Evolutionary conservation across 768 basidiomycete species (phyloP).

Genomic region (Kwoniella sp.): DNA sequence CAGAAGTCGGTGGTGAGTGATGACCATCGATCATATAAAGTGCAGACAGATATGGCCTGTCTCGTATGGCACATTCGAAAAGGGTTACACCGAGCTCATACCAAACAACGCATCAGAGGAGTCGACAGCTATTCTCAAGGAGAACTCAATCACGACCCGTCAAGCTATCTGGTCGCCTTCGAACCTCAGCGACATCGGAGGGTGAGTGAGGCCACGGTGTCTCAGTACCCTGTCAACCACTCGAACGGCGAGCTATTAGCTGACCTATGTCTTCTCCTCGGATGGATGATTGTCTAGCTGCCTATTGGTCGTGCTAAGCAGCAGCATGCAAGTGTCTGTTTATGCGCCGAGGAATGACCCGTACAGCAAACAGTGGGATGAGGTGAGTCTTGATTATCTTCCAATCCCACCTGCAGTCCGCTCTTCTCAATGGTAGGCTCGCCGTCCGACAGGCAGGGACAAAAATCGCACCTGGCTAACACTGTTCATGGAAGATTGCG

Average conservation of each 20-base stretch:
- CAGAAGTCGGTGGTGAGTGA: constrained; percentile 33
- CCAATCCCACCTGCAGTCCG: no score
- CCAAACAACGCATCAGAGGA: constrained; percentile 32
- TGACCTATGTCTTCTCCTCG: not conserved
- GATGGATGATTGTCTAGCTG: constrained; percentile 23
- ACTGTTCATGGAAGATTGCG: constrained; percentile 17
- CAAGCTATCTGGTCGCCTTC: constrained; percentile 45
- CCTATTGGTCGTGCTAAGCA: constrained; percentile 35
- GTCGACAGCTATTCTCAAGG: constrained; percentile 13
- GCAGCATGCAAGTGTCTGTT: constrained; percentile 36
- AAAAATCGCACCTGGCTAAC: no score
- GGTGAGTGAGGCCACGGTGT: constrained; percentile 40
- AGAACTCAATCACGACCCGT: constrained; percentile 23
- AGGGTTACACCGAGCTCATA: no score
- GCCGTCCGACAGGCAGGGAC: no score
- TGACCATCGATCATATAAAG: not conserved
- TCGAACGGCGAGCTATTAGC: no score
- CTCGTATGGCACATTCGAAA: no score
- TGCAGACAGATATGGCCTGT: no score
- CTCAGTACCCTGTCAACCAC: no score
- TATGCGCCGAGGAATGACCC: constrained; percentile 40
- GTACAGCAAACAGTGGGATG: constrained; percentile 38
- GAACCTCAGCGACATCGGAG: constrained; percentile 41
- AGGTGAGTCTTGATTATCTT: constrained; percentile 29
- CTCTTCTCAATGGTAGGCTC: no score